These are phyloP conservation scores for Arthrobotrys entomopaga DNA, from an alignment of 2,329 filamentous ascomycete species.

Conservation along the genomic window DNA sequence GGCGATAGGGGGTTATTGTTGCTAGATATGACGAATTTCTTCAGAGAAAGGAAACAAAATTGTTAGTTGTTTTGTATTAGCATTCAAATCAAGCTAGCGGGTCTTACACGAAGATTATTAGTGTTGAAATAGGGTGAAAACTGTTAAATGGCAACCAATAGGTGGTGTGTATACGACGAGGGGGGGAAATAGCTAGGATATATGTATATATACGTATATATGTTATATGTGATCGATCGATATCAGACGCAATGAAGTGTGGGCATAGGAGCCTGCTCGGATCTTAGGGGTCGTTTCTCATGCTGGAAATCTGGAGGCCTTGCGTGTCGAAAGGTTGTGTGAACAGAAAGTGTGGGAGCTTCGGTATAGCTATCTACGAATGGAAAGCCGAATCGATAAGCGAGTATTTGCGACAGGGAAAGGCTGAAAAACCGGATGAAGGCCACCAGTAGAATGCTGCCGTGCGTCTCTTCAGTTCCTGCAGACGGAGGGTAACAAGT, in stretches of 20 bases:
- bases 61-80: too few relatives aligned
- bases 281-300: slow-evolving; percentile 54
- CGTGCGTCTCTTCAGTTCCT: slow-evolving; percentile 11
- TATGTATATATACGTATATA: too few relatives aligned
- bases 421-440: slow-evolving; percentile 42
- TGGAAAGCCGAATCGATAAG: slow-evolving; percentile 55
- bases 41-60: not conserved
- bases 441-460: slow-evolving; percentile 21
- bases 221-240: slow-evolving; percentile 37
- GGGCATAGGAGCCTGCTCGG: slow-evolving; percentile 53
- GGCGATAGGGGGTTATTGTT: slow-evolving; percentile 18
- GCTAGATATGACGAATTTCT: slow-evolving; percentile 31
- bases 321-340: slow-evolving; percentile 28
- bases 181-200: slow-evolving; percentile 45
- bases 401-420: slow-evolving; percentile 55
- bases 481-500: slow-evolving; percentile 9
- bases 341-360: slow-evolving; percentile 49
- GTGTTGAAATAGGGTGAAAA: slow-evolving; percentile 26
- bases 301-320: slow-evolving; percentile 47
- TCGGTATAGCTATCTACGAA: slow-evolving; percentile 54
- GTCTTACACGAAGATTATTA: slow-evolving; percentile 42
- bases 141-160: slow-evolving; percentile 16
- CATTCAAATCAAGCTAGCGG: not conserved
- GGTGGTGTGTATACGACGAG: slow-evolving; percentile 16
- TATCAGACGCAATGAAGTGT: slow-evolving; percentile 35